Percentiles rank a stretch among this genome's conserved stretches.
phyloP scores from a whole-genome alignment of 2,329 filamentous ascomycete genomes.

The Neopestalotiopsis sp. region DNA sequence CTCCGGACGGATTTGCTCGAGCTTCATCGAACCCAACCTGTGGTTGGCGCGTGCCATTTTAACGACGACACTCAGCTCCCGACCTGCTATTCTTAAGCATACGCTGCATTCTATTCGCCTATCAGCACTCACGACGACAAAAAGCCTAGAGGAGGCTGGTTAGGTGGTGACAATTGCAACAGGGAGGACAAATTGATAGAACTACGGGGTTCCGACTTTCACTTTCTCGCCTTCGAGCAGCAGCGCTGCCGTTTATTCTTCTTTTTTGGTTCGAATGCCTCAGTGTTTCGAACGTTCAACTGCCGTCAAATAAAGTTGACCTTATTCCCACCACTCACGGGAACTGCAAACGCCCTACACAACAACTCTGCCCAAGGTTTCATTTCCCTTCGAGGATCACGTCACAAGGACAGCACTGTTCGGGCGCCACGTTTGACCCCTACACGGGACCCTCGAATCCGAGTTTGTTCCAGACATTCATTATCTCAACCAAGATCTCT shows the following conservation, averaged over 20 bases:
- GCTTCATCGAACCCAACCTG: neutral
- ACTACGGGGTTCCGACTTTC: neutral
- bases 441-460: neutral
- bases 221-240: constrained; percentile 4
- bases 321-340: constrained; percentile 14
- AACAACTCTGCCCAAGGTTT: neutral
- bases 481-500: neutral
- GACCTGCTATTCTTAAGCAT: neutral
- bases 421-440: neutral
- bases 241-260: constrained; percentile 11
- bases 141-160: neutral
- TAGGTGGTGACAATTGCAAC: neutral
- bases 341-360: constrained; percentile 8
- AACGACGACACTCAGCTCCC: neutral
- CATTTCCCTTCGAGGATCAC: constrained; percentile 2
- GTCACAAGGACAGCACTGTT: neutral
- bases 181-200: neutral
- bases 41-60: constrained; percentile 4
- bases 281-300: neutral
- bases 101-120: neutral
- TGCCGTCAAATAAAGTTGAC: constrained; percentile 21
- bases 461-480: constrained; percentile 5
- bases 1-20: neutral
- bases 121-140: neutral
- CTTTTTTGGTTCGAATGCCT: neutral